A percentile compares a stretch with the other conserved stretches of the same genome.
Conservation (phyloP, 495 filamentous ascomycete genomes). For the Chaetomidium leptoderma region DNA sequence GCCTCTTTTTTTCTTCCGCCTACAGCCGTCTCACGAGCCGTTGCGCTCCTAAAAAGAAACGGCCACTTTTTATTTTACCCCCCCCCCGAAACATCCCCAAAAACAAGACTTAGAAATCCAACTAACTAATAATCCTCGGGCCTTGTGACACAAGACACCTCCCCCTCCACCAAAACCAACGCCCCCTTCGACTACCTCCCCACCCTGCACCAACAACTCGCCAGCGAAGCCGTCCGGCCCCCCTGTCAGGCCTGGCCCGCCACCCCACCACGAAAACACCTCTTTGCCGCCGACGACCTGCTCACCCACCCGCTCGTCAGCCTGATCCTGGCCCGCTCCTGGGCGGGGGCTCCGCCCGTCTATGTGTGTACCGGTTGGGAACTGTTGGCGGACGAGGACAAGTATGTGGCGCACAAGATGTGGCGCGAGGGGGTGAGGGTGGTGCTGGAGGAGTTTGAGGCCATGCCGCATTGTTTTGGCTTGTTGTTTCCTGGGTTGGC, state of each 20-base stretch:
- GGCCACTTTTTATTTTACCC: no score
- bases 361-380: conserved; percentile 77
- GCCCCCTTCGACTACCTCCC: conserved; percentile 72
- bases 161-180: conserved; percentile 64
- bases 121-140: no score
- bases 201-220: conserved; percentile 32
- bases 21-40: no score
- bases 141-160: no score
- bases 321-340: conserved; percentile 59
- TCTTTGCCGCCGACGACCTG: conserved; percentile 62
- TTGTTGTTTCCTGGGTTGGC: conserved; percentile 53
- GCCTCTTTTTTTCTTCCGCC: no score
- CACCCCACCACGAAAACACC: conserved; percentile 59
- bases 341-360: conserved; percentile 66
- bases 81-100: no score
- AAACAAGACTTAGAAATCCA: no score
- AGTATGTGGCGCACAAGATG: conserved; percentile 56
- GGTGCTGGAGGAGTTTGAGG: conserved; percentile 70
- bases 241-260: conserved; percentile 67
- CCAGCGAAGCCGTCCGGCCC: conserved; percentile 40
- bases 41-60: no score
- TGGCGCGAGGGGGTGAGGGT: conserved; percentile 59
- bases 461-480: conserved; percentile 86
- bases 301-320: conserved; percentile 72
- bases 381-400: conserved; percentile 67